These are phyloP conservation scores for Straminergon stramineum DNA, from an alignment of 225 moss, liverwort and hornwort genomes.

Conservation along the genomic window DNA sequence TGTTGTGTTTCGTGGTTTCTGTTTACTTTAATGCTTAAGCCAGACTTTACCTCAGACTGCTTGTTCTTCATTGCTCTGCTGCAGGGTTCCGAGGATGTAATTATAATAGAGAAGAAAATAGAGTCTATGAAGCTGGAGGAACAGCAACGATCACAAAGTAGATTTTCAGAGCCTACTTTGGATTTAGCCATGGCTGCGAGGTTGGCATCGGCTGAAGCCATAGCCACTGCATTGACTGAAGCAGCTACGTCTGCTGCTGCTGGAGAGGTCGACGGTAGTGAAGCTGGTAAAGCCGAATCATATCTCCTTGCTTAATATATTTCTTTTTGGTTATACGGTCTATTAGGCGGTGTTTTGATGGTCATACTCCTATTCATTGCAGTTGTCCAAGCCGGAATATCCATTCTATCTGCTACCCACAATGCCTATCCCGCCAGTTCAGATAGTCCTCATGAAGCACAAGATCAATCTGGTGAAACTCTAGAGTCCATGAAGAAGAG, in stretches of 20 bases:
- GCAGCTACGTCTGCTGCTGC: slow-evolving; percentile 71
- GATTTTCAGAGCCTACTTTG: slow-evolving; percentile 4
- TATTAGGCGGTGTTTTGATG: background rate
- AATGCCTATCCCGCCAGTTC: slow-evolving; percentile 9
- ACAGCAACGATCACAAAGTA: slow-evolving; percentile 2
- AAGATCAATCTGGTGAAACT: slow-evolving; percentile 1
- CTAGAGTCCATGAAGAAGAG: background rate
- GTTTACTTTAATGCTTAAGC: background rate
- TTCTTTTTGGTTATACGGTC: background rate
- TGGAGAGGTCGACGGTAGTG: slow-evolving; percentile 54
- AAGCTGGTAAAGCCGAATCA: slow-evolving; percentile 60
- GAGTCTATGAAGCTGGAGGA: slow-evolving; percentile 5
- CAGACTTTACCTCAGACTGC: background rate
- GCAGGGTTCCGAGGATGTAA: slow-evolving; percentile 12
- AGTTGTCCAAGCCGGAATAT: slow-evolving; percentile 39
- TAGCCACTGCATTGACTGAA: slow-evolving; percentile 61
- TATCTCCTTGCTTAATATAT: background rate
- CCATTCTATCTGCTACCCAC: slow-evolving; percentile 29
- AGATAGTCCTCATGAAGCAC: background rate
- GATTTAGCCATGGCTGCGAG: slow-evolving; percentile 39
- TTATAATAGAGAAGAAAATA: background rate
- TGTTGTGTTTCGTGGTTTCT: background rate
- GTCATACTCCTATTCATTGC: background rate
- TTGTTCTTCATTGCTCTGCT: slow-evolving; percentile 2
- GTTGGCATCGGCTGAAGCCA: slow-evolving; percentile 61